Conservation (phyloP, 306 rosid genomes). For the Arachis hypogaea region DNA sequence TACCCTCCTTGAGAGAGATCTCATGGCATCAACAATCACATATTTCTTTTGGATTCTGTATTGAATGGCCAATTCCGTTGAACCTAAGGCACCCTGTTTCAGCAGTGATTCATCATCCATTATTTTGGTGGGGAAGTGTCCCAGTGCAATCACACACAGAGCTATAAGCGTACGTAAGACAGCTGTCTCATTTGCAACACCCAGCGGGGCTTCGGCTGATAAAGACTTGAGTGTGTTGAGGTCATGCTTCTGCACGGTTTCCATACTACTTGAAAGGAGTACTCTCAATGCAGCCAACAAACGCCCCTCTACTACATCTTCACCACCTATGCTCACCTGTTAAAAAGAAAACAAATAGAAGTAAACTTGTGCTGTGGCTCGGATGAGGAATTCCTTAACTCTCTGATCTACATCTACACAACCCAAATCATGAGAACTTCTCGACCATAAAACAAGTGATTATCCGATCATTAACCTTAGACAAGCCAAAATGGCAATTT, state of each 20-base stretch:
- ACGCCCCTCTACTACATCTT: slow-evolving; percentile 75
- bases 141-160: slow-evolving; percentile 81
- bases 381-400: not conserved
- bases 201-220: slow-evolving; percentile 82
- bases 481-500: not conserved
- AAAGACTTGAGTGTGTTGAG: slow-evolving; percentile 64
- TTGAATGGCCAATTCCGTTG: slow-evolving; percentile 72
- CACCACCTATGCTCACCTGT: slow-evolving; percentile 86
- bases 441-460: no score
- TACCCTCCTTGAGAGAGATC: slow-evolving; percentile 75
- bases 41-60: slow-evolving; percentile 89
- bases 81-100: slow-evolving; percentile 59
- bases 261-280: slow-evolving; percentile 56
- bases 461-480: not conserved
- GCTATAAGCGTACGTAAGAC: slow-evolving; percentile 74
- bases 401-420: not conserved
- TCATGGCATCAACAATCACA: slow-evolving; percentile 71
- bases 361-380: slow-evolving; percentile 3
- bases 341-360: not conserved
- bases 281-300: slow-evolving; percentile 85
- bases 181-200: slow-evolving; percentile 71
- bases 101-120: slow-evolving; percentile 79
- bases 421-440: no score
- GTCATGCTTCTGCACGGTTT: slow-evolving; percentile 60
- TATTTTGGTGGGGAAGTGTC: slow-evolving; percentile 89